Evolutionary conservation across 768 basidiomycete genomes (phyloP).

Genomic region (Pleurotus sapidus): DNA sequence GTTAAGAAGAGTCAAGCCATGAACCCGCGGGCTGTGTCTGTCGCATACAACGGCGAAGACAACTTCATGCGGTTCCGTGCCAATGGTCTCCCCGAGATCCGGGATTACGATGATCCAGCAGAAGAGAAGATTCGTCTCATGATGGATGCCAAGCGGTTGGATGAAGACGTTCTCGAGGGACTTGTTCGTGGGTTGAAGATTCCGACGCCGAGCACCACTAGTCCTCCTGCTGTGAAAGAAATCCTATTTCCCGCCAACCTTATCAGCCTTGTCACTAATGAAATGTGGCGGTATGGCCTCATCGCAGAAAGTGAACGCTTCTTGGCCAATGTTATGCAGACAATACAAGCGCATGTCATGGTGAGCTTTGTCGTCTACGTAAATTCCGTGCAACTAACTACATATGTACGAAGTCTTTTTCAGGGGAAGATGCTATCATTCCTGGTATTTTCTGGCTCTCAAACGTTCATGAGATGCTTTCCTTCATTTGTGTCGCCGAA

Average conservation of each 20-base stretch:
- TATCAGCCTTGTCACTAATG: slow-evolving; percentile 97
- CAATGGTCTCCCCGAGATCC: slow-evolving; percentile 69
- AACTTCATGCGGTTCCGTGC: slow-evolving; percentile 59
- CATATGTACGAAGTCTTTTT: slow-evolving; percentile 63
- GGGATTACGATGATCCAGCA: slow-evolving; percentile 80
- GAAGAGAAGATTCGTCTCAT: slow-evolving; percentile 95
- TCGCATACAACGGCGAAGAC: slow-evolving; percentile 85
- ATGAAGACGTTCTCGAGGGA: slow-evolving; percentile 91
- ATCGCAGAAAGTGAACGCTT: slow-evolving; percentile 97
- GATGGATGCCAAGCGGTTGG: slow-evolving; percentile 85
- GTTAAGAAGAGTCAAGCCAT: slow-evolving; percentile 68
- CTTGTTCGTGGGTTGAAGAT: slow-evolving; percentile 92
- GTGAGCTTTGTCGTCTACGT: slow-evolving; percentile 43
- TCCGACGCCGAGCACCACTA: slow-evolving; percentile 84
- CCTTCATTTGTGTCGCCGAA: slow-evolving; percentile 98
- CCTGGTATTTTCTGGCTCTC: slow-evolving; percentile 99
- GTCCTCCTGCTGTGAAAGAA: slow-evolving; percentile 93
- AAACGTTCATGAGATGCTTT: slow-evolving; percentile 98
- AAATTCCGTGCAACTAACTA: slow-evolving; percentile 9
- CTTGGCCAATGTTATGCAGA: slow-evolving; percentile 98
- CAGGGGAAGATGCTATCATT: slow-evolving; percentile 90
- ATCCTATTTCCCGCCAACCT: slow-evolving; percentile 98
- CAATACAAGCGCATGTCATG: slow-evolving; percentile 96
- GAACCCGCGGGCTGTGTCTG: slow-evolving; percentile 83
- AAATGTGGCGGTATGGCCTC: slow-evolving; percentile 99